A percentile compares a stretch with the other conserved stretches of the same genome.
These are phyloP conservation scores for Phlebiopsis flavidoalba DNA, from an alignment of 768 basidiomycete species.

Conservation along the genomic window DNA sequence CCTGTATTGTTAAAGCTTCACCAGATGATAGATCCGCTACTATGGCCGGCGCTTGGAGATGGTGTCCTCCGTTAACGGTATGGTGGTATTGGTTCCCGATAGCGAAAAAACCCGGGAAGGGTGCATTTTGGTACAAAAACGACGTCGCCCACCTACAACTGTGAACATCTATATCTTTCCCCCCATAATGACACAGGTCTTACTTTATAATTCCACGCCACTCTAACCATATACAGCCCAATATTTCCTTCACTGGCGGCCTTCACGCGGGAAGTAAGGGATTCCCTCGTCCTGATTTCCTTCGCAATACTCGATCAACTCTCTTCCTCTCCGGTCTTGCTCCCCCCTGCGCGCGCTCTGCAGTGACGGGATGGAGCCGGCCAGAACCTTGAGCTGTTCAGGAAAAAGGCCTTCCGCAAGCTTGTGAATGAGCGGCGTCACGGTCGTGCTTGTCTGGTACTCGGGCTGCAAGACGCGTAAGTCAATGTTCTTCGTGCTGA, in stretches of 20 bases:
- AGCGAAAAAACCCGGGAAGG: conserved; percentile 23
- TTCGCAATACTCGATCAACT: neutral
- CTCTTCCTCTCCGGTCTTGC: neutral
- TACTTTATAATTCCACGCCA: conserved; percentile 32
- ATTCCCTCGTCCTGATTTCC: neutral
- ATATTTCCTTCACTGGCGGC: conserved; percentile 11
- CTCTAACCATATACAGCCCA: conserved; percentile 36
- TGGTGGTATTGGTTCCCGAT: conserved; percentile 30
- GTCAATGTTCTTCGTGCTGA: conserved; percentile 42
- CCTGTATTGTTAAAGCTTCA: conserved; percentile 19
- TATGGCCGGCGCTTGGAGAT: conserved; percentile 33
- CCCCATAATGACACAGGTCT: neutral
- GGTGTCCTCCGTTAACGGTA: conserved; percentile 22
- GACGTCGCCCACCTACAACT: conserved; percentile 54
- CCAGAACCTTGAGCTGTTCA: conserved; percentile 48
- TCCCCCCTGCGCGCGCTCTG: neutral
- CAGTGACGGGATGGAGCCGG: conserved; percentile 21
- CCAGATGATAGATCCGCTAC: conserved; percentile 67
- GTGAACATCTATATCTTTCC: neutral
- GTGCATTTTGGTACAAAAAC: conserved; percentile 44
- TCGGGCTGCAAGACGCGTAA: conserved; percentile 49
- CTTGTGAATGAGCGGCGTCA: conserved; percentile 54
- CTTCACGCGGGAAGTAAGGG: neutral
- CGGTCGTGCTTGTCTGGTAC: conserved; percentile 51
- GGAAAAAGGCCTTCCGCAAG: conserved; percentile 48